Conservation (phyloP, 352 stramenopile genomes). For the Pelagophyceae sp. region DNA sequence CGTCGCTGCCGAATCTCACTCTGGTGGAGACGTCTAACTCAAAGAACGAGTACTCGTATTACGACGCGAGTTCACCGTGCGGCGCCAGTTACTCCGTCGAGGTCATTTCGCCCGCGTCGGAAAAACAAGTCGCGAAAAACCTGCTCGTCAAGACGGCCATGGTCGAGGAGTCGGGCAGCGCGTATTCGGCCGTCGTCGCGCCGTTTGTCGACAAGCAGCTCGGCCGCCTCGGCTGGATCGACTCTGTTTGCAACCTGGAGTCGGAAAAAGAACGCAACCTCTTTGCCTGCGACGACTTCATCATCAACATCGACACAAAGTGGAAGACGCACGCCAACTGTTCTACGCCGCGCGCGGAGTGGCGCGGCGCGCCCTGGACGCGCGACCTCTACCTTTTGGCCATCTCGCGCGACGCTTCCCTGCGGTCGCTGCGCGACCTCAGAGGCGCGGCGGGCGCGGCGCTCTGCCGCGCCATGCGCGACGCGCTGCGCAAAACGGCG, state of each 20-base stretch:
- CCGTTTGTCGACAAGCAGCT: background rate
- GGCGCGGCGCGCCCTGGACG: slow-evolving; percentile 6
- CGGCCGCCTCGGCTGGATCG: background rate
- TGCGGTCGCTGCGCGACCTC: background rate
- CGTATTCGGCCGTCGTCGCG: background rate
- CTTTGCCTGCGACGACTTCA: slow-evolving; percentile 3
- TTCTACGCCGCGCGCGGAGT: background rate
- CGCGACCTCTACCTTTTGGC: background rate
- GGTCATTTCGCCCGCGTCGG: background rate
- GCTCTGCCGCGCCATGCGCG: background rate
- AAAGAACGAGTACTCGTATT: slow-evolving; percentile 1
- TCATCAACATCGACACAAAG: slow-evolving; percentile 11
- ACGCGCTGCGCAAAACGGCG: background rate
- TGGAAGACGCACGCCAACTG: background rate
- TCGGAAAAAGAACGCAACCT: no score
- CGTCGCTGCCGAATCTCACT: background rate
- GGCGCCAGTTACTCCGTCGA: background rate
- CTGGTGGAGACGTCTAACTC: background rate
- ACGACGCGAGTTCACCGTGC: background rate
- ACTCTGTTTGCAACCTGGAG: background rate
- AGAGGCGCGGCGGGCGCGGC: background rate
- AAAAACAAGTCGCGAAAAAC: background rate
- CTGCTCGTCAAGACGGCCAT: background rate
- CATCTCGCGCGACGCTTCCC: background rate
- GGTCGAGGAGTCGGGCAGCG: background rate